Evolutionary conservation across 148 eudicot genomes (phyloP).

Genomic region (Nepenthes gracilis): DNA sequence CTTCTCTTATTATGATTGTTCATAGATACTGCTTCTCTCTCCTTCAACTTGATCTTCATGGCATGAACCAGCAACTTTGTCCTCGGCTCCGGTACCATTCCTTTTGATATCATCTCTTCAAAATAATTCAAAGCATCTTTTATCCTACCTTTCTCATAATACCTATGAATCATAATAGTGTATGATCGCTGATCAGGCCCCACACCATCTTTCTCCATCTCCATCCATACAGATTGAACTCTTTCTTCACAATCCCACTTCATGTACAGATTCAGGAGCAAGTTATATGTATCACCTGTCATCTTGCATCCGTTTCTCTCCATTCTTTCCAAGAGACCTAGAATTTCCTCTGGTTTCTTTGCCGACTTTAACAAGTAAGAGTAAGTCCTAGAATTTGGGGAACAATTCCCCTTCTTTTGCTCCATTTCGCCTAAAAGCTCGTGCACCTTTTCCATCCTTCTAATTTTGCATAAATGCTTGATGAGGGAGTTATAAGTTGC

Average conservation of each 20-base stretch:
- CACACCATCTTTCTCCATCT: constrained; percentile 55
- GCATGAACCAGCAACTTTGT: constrained; percentile 48
- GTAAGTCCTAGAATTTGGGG: constrained; percentile 55
- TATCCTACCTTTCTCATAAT: constrained; percentile 35
- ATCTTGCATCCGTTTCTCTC: constrained; percentile 41
- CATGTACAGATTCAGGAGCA: constrained; percentile 61
- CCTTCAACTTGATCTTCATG: constrained; percentile 34
- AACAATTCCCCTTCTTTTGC: constrained; percentile 38
- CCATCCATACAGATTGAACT: constrained; percentile 42
- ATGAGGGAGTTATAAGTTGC: constrained; percentile 65
- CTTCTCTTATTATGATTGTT: neutral
- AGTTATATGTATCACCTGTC: constrained; percentile 43
- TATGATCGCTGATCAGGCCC: constrained; percentile 79
- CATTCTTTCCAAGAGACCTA: constrained; percentile 45
- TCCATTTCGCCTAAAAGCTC: constrained; percentile 65
- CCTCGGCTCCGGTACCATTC: constrained; percentile 56
- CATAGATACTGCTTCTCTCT: constrained; percentile 5
- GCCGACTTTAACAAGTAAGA: constrained; percentile 34
- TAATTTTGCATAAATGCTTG: constrained; percentile 60
- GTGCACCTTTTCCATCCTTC: constrained; percentile 45
- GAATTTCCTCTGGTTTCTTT: constrained; percentile 47
- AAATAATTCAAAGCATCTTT: constrained; percentile 45
- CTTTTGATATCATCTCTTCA: constrained; percentile 52
- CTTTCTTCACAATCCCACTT: constrained; percentile 45
- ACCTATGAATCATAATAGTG: constrained; percentile 64